A percentile compares a stretch with the other conserved stretches of the same genome.
These are phyloP conservation scores for Xerocomellus intermedius DNA, from an alignment of 768 basidiomycete genomes.

Conservation along the genomic window DNA sequence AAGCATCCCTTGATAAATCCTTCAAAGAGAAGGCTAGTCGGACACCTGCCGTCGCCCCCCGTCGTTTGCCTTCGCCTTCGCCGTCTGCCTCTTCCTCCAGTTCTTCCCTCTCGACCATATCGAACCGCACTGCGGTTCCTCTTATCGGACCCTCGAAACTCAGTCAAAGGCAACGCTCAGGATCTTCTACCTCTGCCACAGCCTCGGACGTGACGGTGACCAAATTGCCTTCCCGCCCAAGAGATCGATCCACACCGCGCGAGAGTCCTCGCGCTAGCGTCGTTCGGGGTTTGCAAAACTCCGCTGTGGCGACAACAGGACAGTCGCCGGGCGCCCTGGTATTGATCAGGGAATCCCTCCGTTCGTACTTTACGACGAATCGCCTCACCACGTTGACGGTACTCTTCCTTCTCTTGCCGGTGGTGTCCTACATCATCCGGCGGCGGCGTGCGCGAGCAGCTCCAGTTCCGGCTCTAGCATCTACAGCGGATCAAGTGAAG, in stretches of 20 bases:
- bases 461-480: slow-evolving; percentile 14
- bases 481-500: slow-evolving; percentile 58
- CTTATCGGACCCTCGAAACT: slow-evolving; percentile 14
- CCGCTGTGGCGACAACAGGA: slow-evolving; percentile 14
- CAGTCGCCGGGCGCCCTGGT: slow-evolving; percentile 33
- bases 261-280: slow-evolving; percentile 14
- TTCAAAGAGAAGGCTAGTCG: slow-evolving; percentile 25
- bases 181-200: slow-evolving; percentile 25
- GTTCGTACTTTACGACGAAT: slow-evolving; percentile 46
- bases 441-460: slow-evolving; percentile 41
- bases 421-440: slow-evolving; percentile 50
- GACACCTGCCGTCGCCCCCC: slow-evolving; percentile 23
- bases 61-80: slow-evolving; percentile 44
- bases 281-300: slow-evolving; percentile 10
- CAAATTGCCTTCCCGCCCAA: slow-evolving; percentile 9
- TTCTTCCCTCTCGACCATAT: slow-evolving; percentile 69
- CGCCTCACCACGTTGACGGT: slow-evolving; percentile 47
- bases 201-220: slow-evolving; percentile 29
- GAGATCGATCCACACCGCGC: slow-evolving; percentile 8
- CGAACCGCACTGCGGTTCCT: slow-evolving; percentile 71
- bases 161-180: slow-evolving; percentile 11
- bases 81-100: slow-evolving; percentile 58
- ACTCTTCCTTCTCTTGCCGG: slow-evolving; percentile 41
- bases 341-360: slow-evolving; percentile 47
- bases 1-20: slow-evolving; percentile 29